Base-by-base conservation (phyloP, 1,284 basidiomycete genomes). In the Melampsora americana region DNA sequence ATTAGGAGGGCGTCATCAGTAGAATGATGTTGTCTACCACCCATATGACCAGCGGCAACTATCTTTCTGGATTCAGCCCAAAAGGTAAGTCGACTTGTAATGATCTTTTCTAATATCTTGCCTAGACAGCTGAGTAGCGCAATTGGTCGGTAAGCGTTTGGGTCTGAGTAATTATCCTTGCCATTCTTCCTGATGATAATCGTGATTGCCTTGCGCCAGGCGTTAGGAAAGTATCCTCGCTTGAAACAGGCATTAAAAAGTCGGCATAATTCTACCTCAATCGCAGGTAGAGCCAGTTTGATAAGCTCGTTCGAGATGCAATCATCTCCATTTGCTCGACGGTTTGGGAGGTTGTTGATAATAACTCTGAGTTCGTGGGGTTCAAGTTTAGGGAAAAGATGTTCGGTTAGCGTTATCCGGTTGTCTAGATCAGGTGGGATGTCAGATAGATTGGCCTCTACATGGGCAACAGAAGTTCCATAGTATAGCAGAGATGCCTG, bases 401-500 rank as follows among this genome's bases (percentile, higher is more conserved):
- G 35, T 39, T 39, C 9, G 4, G 35, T 39, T 0, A 14, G 16
- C 12, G 0, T 3, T 1, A 44, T 11, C 12, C 3, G 42, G 3
- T 0, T 3, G 12, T 44, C 16, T 0, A 44, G 11, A 1, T 44
- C 11, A 14, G 12, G 42, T 12, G 39, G 12, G 26, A 68, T 32
- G 50, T 68, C 66, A 35, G 42, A 12, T 0, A 56, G 30, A 12
- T 32, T 14, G 11, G 50, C 20, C 3, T 32, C 32, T 3, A 53
- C 48, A 26, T 56, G 26, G 18, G 48, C 53, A 1, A 68, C 12
- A 1, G 66, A 68, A 0, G 66, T 68, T 1, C 66, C 66, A 16
- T 68, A 16, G n/a, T 50, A 68, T 2, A 68, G 66, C 0, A 68
- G n/a, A n/a, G 26, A 4, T 23, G 66, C 66, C 32, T 68, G 42